These are phyloP conservation scores for Volvox carteri DNA, from an alignment of 163 green algal species.

Conservation along the genomic window DNA sequence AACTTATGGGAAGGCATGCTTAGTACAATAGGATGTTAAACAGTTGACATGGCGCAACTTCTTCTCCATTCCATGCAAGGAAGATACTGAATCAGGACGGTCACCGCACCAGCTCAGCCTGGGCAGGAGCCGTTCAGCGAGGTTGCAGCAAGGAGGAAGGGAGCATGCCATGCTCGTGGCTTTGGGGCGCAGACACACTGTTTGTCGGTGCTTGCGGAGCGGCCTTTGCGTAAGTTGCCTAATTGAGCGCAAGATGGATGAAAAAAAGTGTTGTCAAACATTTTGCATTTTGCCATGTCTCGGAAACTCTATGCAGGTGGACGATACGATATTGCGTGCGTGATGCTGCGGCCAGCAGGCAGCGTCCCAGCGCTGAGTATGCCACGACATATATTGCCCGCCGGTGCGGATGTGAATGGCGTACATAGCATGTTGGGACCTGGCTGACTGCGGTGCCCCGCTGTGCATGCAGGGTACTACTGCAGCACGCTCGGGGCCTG, in stretches of 20 bases:
- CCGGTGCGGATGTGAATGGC: neutral
- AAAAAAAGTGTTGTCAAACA: no score
- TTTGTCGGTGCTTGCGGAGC: neutral
- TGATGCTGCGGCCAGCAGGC: constrained; percentile 9
- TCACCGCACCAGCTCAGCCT: neutral
- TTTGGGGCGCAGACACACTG: neutral
- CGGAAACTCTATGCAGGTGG: constrained; percentile 31
- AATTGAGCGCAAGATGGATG: neutral
- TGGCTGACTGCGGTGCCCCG: neutral
- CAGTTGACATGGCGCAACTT: neutral
- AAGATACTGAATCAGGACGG: neutral
- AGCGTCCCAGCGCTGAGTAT: constrained; percentile 1
- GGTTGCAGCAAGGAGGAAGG: neutral
- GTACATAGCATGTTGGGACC: neutral
- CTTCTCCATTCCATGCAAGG: neutral
- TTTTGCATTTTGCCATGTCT: neutral
- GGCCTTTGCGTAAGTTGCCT: constrained; percentile 19
- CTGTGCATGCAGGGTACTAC: constrained; percentile 17
- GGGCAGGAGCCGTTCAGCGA: neutral
- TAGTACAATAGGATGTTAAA: neutral
- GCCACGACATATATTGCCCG: neutral
- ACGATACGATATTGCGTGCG: constrained; percentile 17
- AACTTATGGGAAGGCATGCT: neutral
- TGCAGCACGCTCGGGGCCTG: constrained; percentile 32
- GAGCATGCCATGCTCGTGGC: constrained; percentile 46